Percentiles rank a stretch among this genome's conserved stretches.
Conservation (phyloP, 306 rosid genomes). For the Lathyrus sativus region DNA sequence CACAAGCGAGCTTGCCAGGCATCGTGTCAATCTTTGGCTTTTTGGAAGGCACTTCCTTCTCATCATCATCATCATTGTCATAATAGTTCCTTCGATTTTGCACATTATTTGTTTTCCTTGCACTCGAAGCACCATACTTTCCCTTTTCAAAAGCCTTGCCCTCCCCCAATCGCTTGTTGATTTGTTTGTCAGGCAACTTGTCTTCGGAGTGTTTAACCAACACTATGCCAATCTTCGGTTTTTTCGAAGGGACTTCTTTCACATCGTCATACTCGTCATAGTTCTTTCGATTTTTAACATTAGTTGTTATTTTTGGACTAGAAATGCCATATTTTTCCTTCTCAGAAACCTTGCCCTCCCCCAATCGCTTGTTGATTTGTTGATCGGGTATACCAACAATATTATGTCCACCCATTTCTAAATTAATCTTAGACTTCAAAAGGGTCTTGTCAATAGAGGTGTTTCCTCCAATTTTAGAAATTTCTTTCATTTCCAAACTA, state of each 20-base stretch:
- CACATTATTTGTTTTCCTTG: constrained; percentile 21
- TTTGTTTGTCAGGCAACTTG: constrained; percentile 5
- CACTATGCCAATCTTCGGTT: neutral
- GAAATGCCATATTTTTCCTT: constrained; percentile 48
- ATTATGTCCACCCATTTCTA: constrained; percentile 13
- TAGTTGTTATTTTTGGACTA: constrained; percentile 29
- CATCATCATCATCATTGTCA: constrained; percentile 18
- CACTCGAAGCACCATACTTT: constrained; percentile 42
- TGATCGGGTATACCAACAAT: constrained; percentile 34
- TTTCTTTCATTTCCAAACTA: neutral
- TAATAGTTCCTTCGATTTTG: constrained; percentile 24
- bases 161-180: constrained; percentile 37
- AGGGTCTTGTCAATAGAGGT: neutral
- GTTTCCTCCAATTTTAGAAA: neutral
- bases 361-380: constrained; percentile 29
- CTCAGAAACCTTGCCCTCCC: constrained; percentile 48
- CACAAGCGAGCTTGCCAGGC: constrained; percentile 31
- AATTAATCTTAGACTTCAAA: constrained; percentile 42
- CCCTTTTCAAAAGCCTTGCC: constrained; percentile 51
- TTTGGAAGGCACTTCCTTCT: constrained; percentile 49
- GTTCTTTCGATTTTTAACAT: constrained; percentile 28
- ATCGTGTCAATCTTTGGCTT: constrained; percentile 49
- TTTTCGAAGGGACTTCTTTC: constrained; percentile 5
- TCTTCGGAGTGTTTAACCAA: neutral
- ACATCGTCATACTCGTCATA: neutral